Conservation (phyloP, 73 alveolate genomes). For the Tetrahymena borealis region DNA sequence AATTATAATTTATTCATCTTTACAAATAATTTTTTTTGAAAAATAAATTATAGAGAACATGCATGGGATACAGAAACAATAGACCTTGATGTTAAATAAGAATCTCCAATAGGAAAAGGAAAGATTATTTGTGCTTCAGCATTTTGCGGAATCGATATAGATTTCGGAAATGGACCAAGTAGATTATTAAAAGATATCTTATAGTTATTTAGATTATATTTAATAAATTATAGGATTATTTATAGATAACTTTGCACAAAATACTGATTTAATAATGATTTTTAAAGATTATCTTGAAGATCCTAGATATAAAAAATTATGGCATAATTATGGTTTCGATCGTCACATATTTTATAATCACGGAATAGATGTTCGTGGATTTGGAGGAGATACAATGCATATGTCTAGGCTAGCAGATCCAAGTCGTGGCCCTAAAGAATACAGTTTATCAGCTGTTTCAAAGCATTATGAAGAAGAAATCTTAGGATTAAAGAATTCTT, state of each 20-base stretch:
- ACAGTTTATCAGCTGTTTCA: constrained; percentile 59
- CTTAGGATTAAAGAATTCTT: constrained; percentile 14
- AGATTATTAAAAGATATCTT: background rate
- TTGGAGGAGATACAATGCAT: constrained; percentile 90
- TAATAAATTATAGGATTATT: constrained; percentile 41
- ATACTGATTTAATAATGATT: constrained; percentile 51
- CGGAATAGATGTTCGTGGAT: constrained; percentile 76
- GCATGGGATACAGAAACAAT: constrained; percentile 95
- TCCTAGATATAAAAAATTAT: constrained; percentile 52
- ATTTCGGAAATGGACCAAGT: constrained; percentile 88
- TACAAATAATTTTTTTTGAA: background rate
- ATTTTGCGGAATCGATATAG: constrained; percentile 85
- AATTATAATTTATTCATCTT: too few relatives aligned
- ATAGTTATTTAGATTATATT: background rate
- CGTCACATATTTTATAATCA: constrained; percentile 71
- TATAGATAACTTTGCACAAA: constrained; percentile 71
- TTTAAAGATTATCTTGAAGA: constrained; percentile 79
- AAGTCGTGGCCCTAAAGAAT: constrained; percentile 57
- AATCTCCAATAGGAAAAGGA: constrained; percentile 79
- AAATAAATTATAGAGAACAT: constrained; percentile 41
- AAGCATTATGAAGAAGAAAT: constrained; percentile 52
- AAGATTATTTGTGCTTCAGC: constrained; percentile 73
- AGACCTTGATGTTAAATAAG: constrained; percentile 63
- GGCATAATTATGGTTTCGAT: constrained; percentile 90
- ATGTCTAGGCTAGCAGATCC: constrained; percentile 89